phyloP scores from a whole-genome alignment of 805 yeast species.

The Scheffersomyces amazonensis region DNA sequence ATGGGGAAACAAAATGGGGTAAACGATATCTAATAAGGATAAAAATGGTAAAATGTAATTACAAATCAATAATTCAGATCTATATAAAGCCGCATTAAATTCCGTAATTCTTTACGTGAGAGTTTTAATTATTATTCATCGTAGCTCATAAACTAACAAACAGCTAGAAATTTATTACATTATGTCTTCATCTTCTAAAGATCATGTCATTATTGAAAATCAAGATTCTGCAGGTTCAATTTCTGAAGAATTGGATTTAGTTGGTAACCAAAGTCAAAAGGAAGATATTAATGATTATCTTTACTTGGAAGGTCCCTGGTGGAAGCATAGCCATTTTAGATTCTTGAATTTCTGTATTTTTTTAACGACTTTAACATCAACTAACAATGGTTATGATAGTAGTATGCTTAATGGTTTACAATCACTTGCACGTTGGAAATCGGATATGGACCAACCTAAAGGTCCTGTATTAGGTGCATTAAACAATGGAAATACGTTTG shows the following conservation, averaged over 20 bases:
- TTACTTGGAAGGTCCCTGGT: conserved; percentile 24
- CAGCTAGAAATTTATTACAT: too few species aligned
- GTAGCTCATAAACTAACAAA: neutral
- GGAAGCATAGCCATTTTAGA: conserved; percentile 34
- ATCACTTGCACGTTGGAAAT: conserved; percentile 39
- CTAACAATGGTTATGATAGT: conserved; percentile 49
- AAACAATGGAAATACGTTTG: conserved; percentile 41
- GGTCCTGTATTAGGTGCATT: conserved; percentile 42
- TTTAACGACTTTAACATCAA: conserved; percentile 43
- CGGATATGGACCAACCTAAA: conserved; percentile 34
- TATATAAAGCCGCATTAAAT: too few species aligned
- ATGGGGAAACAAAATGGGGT: neutral
- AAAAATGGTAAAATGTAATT: neutral
- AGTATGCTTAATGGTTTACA: conserved; percentile 53
- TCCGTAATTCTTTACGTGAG: neutral
- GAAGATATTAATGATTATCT: conserved; percentile 12
- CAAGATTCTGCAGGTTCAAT: conserved; percentile 4
- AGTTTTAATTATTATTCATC: neutral
- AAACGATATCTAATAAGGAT: neutral
- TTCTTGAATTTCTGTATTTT: conserved; percentile 36
- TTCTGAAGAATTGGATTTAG: conserved; percentile 3
- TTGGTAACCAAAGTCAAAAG: neutral
- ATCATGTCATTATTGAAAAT: neutral
- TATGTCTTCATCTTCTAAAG: neutral
- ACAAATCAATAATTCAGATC: too few species aligned